Evolutionary conservation across 2,329 filamentous ascomycete genomes (phyloP).

Genomic region (Stagonosporopsis vannaccii): DNA sequence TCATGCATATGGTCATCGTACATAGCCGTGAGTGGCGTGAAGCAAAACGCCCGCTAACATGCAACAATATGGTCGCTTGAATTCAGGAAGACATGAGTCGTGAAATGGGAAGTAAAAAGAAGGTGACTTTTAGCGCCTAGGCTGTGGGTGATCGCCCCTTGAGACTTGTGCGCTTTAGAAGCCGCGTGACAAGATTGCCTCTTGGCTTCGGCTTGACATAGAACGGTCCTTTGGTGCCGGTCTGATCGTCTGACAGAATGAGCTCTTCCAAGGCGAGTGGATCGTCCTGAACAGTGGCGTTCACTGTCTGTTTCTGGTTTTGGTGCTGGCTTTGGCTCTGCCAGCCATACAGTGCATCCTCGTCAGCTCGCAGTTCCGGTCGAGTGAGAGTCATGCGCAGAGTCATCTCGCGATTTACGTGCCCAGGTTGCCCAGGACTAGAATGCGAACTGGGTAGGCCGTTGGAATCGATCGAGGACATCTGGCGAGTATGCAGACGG

Average conservation of each 20-base stretch:
- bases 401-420: slow-evolving; percentile 82
- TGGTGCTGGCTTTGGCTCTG: slow-evolving; percentile 46
- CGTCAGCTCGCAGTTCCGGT: slow-evolving; percentile 80
- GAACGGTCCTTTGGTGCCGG: slow-evolving; percentile 55
- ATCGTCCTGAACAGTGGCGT: slow-evolving; percentile 50
- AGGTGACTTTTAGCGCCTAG: slow-evolving; percentile 6
- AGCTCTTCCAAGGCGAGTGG: slow-evolving; percentile 64
- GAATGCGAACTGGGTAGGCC: slow-evolving; percentile 34
- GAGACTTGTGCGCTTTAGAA: slow-evolving; percentile 49
- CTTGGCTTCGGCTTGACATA: slow-evolving; percentile 50
- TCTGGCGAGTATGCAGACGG: slow-evolving; percentile 39
- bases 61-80: slow-evolving; percentile 22
- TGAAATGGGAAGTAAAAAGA: neutral
- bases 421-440: slow-evolving; percentile 28
- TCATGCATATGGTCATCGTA: slow-evolving; percentile 37
- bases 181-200: slow-evolving; percentile 44
- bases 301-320: slow-evolving; percentile 21
- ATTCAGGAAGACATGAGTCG: slow-evolving; percentile 7
- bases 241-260: slow-evolving; percentile 57
- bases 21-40: slow-evolving; percentile 18
- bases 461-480: slow-evolving; percentile 43
- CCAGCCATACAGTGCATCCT: slow-evolving; percentile 76
- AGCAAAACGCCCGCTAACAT: slow-evolving; percentile 38
- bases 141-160: slow-evolving; percentile 30
- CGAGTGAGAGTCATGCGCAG: slow-evolving; percentile 93